phyloP scores from a whole-genome alignment of 208 protist species.

The Acanthamoeba culbertsoni region DNA sequence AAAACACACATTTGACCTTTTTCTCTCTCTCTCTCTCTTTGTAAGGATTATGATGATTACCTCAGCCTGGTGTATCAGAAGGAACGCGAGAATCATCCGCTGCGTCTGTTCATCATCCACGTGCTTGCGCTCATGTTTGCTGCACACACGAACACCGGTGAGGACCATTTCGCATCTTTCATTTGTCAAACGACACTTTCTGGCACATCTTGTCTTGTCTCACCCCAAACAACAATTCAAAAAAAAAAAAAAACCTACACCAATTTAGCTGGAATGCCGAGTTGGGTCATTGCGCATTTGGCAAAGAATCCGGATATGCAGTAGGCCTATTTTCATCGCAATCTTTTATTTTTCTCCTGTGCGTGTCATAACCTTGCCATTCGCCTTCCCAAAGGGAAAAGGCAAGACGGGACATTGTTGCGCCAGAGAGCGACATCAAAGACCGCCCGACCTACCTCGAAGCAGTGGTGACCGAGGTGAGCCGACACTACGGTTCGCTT shows the following conservation, averaged over 20 bases:
- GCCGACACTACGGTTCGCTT: too few species aligned
- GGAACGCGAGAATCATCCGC: neutral
- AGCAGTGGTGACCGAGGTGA: too few species aligned
- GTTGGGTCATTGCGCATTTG: too few species aligned
- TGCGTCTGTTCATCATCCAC: neutral
- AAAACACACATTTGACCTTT: neutral
- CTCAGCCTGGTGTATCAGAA: neutral
- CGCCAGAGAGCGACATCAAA: too few species aligned
- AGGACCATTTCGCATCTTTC: neutral
- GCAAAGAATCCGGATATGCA: too few species aligned
- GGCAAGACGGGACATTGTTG: too few species aligned
- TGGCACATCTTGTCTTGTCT: neutral
- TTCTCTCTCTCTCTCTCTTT: too few species aligned
- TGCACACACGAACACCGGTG: conserved; percentile 44
- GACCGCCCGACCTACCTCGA: too few species aligned
- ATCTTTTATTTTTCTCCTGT: neutral
- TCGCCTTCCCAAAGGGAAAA: too few species aligned
- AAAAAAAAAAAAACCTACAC: too few species aligned
- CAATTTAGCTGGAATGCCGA: neutral
- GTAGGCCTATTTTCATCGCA: too few species aligned
- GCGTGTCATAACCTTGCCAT: neutral
- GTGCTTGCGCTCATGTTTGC: neutral
- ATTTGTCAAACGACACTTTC: too few species aligned
- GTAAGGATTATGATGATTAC: neutral
- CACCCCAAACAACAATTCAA: neutral